Percentiles rank a stretch among this genome's conserved stretches.
phyloP scores from a whole-genome alignment of 2,329 filamentous ascomycete species.

The Cordyceps militaris region DNA sequence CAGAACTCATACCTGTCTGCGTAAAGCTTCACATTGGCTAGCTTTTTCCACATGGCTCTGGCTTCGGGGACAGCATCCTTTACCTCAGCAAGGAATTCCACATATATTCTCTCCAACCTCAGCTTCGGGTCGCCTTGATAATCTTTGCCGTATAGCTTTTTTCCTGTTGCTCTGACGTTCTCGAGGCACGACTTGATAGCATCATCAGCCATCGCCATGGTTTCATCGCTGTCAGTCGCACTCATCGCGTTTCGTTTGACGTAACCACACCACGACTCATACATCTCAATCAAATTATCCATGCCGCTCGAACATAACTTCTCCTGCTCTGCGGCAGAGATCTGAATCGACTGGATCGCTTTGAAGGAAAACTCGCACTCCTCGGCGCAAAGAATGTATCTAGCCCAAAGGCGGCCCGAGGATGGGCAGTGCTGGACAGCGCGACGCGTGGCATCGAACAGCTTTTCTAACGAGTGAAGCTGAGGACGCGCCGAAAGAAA shows the following conservation, averaged over 20 bases:
- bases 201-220: conserved; percentile 82
- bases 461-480: conserved; percentile 30
- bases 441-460: conserved; percentile 68
- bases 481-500: conserved; percentile 52
- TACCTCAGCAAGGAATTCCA: conserved; percentile 83
- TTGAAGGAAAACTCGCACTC: conserved; percentile 67
- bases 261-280: conserved; percentile 91
- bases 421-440: conserved; percentile 88
- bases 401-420: conserved; percentile 85
- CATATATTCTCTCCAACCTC: conserved; percentile 82
- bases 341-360: conserved; percentile 83
- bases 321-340: conserved; percentile 79
- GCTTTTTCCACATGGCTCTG: conserved; percentile 66
- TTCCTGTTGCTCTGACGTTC: conserved; percentile 73
- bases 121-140: conserved; percentile 86
- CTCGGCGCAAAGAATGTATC: conserved; percentile 80
- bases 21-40: conserved; percentile 56
- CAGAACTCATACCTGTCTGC: conserved; percentile 87
- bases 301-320: conserved; percentile 80
- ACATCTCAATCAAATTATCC: conserved; percentile 82
- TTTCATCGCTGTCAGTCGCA: conserved; percentile 67
- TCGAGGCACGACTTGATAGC: conserved; percentile 81
- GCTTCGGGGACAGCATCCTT: conserved; percentile 72
- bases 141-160: conserved; percentile 62
- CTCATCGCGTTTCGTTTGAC: conserved; percentile 79